Base-by-base conservation (phyloP, 352 stramenopile species). In the Peronospora farinosa region DNA sequence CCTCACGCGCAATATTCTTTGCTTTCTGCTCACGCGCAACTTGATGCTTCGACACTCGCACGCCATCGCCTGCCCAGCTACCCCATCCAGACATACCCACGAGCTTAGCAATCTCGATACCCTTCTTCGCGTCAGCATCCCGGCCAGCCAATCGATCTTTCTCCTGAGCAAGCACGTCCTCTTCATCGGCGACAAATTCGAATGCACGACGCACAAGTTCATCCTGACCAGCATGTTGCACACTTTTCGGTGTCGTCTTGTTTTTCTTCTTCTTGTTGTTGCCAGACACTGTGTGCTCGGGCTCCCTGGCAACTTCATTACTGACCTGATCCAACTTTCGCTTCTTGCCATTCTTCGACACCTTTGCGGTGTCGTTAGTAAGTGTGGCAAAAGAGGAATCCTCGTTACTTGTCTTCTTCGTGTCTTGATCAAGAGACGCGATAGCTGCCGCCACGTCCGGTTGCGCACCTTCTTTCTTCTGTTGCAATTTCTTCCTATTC, bases 161-260 rank as follows among this genome's bases (percentile, higher is more conserved):
- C 71, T 97, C 92, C 31, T 86, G 78, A 40, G 82, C 68, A 58
- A 99, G 97, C 44, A 98, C 95, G 55, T 97, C 77, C 44, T 97
- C 84, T 43, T 95, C 76, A 10, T 90, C 78, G 28, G 90, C 79
- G 0, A 88, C 84, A 45, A 96, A 94, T 28, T 95, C 95, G 74
- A 99, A 99, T 16, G 96, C 96, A 30, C 84, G 79, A 13, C 79
- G 69, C 16, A 99, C 93, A 8, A 99, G 73, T 56, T 98, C 92
- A 48, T 96, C 90, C 32, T 75, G 66, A 5, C 33, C 44, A 7
- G 62, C 47, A 37, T 32, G 25, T 63, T 98, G 89, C 23, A 54
- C 86, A 25, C 32, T 45, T 16, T 47, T 72, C 33, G 52, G 72
- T 39, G 69, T 77, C 55, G 72, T 9, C 10, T 32, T 78, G 45